Evolutionary conservation across 805 yeast species (phyloP).

Genomic region (Lachancea fermentati): DNA sequence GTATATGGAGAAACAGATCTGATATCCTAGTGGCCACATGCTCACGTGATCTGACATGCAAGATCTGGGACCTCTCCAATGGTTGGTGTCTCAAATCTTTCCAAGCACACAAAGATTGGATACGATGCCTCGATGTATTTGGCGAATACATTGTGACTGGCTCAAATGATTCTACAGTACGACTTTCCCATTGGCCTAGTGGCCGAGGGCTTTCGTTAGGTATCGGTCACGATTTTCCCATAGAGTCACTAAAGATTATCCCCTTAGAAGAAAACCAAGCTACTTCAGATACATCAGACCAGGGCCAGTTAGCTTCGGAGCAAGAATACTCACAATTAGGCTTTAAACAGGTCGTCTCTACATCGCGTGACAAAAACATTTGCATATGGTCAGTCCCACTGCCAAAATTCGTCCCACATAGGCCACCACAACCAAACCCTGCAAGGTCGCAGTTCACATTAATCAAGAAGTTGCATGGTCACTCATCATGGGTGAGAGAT

Average conservation of each 20-base stretch:
- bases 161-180: conserved; percentile 70
- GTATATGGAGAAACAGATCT: conserved; percentile 40
- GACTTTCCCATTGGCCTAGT: conserved; percentile 59
- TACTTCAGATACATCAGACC: conserved; percentile 25
- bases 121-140: conserved; percentile 53
- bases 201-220: conserved; percentile 65
- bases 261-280: conserved; percentile 40
- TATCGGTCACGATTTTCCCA: conserved; percentile 77
- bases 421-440: conserved; percentile 48
- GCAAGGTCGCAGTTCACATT: conserved; percentile 56
- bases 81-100: conserved; percentile 67
- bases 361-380: conserved; percentile 71
- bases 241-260: conserved; percentile 66
- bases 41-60: conserved; percentile 58
- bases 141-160: conserved; percentile 64
- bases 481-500: conserved; percentile 80
- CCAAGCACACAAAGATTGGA: conserved; percentile 87
- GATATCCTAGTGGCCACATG: conserved; percentile 50
- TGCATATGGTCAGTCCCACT: conserved; percentile 74
- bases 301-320: conserved; percentile 11
- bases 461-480: conserved; percentile 59
- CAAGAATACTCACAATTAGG: conserved; percentile 38
- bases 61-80: conserved; percentile 58
- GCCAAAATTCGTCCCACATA: conserved; percentile 51
- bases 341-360: conserved; percentile 68